Evolutionary conservation across 805 yeast genomes (phyloP).

Genomic region (Cyberlindnera misumaiensis): DNA sequence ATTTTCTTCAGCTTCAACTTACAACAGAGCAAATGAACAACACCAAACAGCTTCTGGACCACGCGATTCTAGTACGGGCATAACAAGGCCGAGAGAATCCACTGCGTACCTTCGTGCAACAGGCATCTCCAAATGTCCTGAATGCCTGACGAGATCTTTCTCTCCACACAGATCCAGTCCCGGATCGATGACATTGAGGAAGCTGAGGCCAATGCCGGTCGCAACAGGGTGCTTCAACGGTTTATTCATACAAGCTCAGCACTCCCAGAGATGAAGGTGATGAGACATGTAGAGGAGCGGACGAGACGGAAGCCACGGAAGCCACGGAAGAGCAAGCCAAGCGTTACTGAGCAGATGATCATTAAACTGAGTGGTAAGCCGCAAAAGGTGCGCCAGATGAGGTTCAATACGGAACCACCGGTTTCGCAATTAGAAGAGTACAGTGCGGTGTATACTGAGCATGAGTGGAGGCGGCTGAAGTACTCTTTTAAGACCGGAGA

Average conservation of each 20-base stretch:
- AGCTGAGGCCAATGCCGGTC: not conserved
- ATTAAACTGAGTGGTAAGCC: slow-evolving; percentile 13
- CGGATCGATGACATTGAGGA: slow-evolving; percentile 18
- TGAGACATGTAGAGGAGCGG: not conserved
- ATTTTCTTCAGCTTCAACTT: no score
- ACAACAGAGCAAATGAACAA: no score
- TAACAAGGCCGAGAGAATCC: no score
- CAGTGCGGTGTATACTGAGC: slow-evolving; percentile 2
- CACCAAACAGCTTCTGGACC: no score
- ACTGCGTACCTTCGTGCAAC: no score
- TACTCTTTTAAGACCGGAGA: not conserved
- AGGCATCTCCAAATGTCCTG: not conserved
- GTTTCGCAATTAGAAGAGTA: not conserved
- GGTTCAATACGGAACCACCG: not conserved
- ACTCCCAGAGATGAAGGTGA: no score
- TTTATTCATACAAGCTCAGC: not conserved
- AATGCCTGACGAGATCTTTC: slow-evolving; percentile 8
- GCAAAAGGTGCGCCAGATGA: slow-evolving; percentile 5
- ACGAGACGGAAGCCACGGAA: not conserved
- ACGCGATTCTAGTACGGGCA: no score
- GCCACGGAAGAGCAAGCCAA: slow-evolving; percentile 1
- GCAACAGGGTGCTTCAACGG: not conserved
- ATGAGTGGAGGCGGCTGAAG: slow-evolving; percentile 5
- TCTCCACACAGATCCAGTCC: slow-evolving; percentile 21
- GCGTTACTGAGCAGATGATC: slow-evolving; percentile 9